Conservation (phyloP, 2,329 filamentous ascomycete genomes). For the Pseudogymnoascus sp. region DNA sequence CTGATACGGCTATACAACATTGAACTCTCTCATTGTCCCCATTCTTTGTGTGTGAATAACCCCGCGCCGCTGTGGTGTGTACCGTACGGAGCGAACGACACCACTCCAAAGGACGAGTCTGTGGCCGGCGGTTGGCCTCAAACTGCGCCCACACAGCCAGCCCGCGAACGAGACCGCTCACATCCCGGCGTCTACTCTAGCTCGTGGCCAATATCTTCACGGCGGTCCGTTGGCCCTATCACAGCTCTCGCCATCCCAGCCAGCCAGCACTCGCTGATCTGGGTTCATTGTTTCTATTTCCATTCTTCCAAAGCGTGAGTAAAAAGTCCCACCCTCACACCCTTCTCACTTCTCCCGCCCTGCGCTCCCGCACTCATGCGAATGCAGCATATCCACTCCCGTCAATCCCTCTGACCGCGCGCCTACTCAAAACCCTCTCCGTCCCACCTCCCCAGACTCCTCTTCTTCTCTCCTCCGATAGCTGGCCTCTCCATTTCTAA, state of each 20-base stretch:
- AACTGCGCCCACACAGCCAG: neutral
- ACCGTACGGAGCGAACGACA: neutral
- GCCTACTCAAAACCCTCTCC: constrained; percentile 26
- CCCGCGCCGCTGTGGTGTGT: neutral
- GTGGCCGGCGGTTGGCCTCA: neutral
- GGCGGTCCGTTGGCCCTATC: neutral
- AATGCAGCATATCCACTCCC: neutral
- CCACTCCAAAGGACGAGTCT: neutral
- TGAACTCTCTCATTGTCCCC: neutral
- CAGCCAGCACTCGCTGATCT: neutral
- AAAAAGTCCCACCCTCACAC: neutral
- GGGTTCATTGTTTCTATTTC: neutral
- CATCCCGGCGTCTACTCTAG: neutral
- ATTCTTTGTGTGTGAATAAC: neutral
- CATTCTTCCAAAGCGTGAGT: neutral
- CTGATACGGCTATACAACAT: neutral
- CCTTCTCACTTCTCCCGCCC: neutral
- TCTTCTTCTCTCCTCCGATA: constrained; percentile 25
- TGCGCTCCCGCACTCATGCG: neutral
- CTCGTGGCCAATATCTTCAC: neutral
- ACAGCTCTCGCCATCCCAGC: neutral
- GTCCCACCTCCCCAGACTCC: constrained; percentile 21
- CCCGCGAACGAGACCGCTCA: neutral
- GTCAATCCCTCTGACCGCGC: constrained; percentile 16
- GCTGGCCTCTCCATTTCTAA: constrained; percentile 30